Conservation (phyloP, 2,329 filamentous ascomycete genomes). For the Zasmidium citrigriseum region DNA sequence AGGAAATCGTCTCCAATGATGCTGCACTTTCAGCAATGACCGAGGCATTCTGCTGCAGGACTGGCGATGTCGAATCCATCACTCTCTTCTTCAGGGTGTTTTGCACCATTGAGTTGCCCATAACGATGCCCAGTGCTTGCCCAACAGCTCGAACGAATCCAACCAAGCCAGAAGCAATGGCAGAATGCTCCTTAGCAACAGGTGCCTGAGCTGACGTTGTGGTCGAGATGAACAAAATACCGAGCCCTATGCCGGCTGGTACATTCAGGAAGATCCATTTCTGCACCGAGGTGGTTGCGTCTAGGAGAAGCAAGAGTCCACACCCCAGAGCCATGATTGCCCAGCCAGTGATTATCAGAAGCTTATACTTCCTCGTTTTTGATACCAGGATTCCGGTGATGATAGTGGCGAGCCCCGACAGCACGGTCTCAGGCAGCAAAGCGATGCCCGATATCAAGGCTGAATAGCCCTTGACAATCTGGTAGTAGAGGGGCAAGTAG, state of each 20-base stretch:
- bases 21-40: too few relatives aligned
- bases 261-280: constrained; percentile 64
- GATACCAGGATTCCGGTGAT: constrained; percentile 58
- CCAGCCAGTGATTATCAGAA: constrained; percentile 65
- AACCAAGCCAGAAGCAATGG: constrained; percentile 9
- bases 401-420: constrained; percentile 51
- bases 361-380: constrained; percentile 60
- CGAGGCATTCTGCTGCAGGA: too few relatives aligned
- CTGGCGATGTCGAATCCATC: too few relatives aligned
- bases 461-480: constrained; percentile 19
- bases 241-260: constrained; percentile 61
- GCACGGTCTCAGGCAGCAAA: constrained; percentile 32
- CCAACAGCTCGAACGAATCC: constrained; percentile 10
- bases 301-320: constrained; percentile 56
- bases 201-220: constrained; percentile 65
- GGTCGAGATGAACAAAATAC: constrained; percentile 65
- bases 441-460: constrained; percentile 43
- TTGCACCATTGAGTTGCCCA: constrained; percentile 2
- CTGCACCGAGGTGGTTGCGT: constrained; percentile 51
- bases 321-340: constrained; percentile 57
- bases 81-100: constrained; percentile 1
- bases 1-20: too few relatives aligned
- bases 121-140: constrained; percentile 6
- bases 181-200: constrained; percentile 37
- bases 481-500: constrained; percentile 7